phyloP scores from a whole-genome alignment of 805 yeast genomes.

The Starmerella bacillaris region DNA sequence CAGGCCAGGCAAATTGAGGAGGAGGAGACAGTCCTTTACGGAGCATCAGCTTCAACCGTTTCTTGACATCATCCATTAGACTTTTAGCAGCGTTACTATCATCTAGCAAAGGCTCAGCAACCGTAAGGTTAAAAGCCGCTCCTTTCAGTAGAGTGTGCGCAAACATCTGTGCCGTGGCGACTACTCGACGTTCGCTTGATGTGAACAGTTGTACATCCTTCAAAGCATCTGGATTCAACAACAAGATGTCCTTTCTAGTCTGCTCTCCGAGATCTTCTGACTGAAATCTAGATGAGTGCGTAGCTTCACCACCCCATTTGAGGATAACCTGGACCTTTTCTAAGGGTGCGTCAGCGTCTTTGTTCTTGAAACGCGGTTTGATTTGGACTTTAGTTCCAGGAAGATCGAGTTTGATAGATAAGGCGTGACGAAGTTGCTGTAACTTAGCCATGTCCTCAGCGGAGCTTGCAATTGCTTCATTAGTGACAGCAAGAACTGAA shows the following conservation, averaged over 20 bases:
- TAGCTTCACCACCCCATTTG: conserved; percentile 99
- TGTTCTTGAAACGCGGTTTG: conserved; percentile 42
- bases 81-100: conserved; percentile 97
- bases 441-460: conserved; percentile 70
- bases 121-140: conserved; percentile 61
- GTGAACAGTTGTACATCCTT: conserved; percentile 76
- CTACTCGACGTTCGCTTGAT: conserved; percentile 85
- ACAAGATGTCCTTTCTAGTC: conserved; percentile 73
- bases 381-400: conserved; percentile 95
- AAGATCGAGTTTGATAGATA: conserved; percentile 71
- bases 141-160: conserved; percentile 57
- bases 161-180: conserved; percentile 79
- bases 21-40: conserved; percentile 96
- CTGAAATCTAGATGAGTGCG: conserved; percentile 90
- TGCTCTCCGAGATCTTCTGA: conserved; percentile 93
- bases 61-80: conserved; percentile 92
- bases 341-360: conserved; percentile 36
- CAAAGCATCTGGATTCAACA: conserved; percentile 67
- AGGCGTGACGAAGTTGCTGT: conserved; percentile 56
- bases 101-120: conserved; percentile 79
- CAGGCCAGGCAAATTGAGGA: conserved; percentile 96
- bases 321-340: conserved; percentile 90
- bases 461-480: conserved; percentile 53
- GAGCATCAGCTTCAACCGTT: conserved; percentile 80
- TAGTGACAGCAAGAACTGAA: conserved; percentile 70